Percentiles rank a stretch among this genome's conserved stretches.
phyloP scores from a whole-genome alignment of 2,329 filamentous ascomycete species.

The Raffaelea ambrosiae region DNA sequence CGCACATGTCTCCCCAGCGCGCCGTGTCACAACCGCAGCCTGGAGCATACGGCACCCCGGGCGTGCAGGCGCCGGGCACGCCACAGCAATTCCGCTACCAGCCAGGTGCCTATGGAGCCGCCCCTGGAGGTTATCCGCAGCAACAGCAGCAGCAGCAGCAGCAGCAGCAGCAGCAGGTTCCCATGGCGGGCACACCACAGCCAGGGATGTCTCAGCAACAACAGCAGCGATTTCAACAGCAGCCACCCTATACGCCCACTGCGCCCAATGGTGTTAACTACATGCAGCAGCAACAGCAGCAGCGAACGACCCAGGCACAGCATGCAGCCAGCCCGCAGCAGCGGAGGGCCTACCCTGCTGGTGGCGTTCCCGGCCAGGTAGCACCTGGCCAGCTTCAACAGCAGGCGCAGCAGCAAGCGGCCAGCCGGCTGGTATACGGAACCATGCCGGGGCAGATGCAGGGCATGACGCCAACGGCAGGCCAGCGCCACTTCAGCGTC shows the following conservation, averaged over 20 bases:
- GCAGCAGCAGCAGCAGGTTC: conserved; percentile 14
- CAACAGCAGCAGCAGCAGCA: conserved; percentile 23
- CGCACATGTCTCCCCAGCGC: conserved; percentile 11
- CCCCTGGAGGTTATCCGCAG: conserved; percentile 10
- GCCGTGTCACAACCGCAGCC: conserved; percentile 21
- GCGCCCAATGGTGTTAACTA: not conserved
- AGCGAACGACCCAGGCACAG: not conserved
- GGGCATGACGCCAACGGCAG: conserved; percentile 8
- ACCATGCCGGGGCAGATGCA: conserved; percentile 15
- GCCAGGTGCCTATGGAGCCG: too few relatives aligned
- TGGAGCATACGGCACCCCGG: conserved; percentile 27
- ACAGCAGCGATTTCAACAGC: not conserved
- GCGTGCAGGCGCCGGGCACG: conserved; percentile 28
- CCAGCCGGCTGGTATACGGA: conserved; percentile 16
- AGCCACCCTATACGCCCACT: not conserved
- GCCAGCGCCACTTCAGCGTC: conserved; percentile 24
- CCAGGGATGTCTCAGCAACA: conserved; percentile 5
- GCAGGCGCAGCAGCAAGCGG: conserved; percentile 17
- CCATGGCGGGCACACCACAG: not conserved
- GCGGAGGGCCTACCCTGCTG: too few relatives aligned
- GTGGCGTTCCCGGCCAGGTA: not conserved
- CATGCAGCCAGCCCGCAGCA: conserved; percentile 7
- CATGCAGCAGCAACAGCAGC: not conserved
- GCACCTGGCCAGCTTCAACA: not conserved
- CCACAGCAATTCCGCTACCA: conserved; percentile 30